Conservation (phyloP, 768 basidiomycete genomes). For the Lactarius akahatsu region DNA sequence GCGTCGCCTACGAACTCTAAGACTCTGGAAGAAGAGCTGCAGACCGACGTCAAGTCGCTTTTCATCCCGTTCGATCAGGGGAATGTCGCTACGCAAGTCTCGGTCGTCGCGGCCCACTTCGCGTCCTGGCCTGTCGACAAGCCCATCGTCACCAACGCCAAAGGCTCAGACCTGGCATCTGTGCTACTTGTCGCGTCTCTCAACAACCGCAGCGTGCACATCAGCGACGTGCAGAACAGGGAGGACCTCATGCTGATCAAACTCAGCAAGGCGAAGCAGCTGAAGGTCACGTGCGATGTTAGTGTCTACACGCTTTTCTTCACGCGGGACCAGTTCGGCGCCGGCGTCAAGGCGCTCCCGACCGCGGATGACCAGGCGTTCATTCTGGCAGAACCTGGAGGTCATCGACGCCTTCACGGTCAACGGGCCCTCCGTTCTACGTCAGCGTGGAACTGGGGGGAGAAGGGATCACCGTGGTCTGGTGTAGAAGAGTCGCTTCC, state of each 20-base stretch:
- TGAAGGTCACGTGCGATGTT: constrained; percentile 96
- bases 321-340: constrained; percentile 68
- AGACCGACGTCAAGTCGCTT: constrained; percentile 77
- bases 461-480: constrained; percentile 63
- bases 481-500: constrained; percentile 89
- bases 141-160: constrained; percentile 92
- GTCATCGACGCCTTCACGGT: constrained; percentile 90
- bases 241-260: constrained; percentile 90
- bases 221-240: constrained; percentile 82
- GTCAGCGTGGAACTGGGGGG: constrained; percentile 62
- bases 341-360: constrained; percentile 56
- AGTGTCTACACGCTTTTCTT: constrained; percentile 92
- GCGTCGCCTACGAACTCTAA: constrained; percentile 69
- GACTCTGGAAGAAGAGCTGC: constrained; percentile 67
- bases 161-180: constrained; percentile 88
- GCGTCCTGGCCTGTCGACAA: constrained; percentile 87
- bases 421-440: constrained; percentile 77
- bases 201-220: constrained; percentile 83
- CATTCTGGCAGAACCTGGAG: constrained; percentile 82
- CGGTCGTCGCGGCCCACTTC: constrained; percentile 83
- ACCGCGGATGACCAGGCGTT: constrained; percentile 72
- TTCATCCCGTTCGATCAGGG: constrained; percentile 75
- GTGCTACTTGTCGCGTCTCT: constrained; percentile 92
- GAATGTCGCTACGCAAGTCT: constrained; percentile 53
- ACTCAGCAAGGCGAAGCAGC: constrained; percentile 88